Evolutionary conservation across 1,284 basidiomycete species (phyloP).

Genomic region (Moniliella sp.): DNA sequence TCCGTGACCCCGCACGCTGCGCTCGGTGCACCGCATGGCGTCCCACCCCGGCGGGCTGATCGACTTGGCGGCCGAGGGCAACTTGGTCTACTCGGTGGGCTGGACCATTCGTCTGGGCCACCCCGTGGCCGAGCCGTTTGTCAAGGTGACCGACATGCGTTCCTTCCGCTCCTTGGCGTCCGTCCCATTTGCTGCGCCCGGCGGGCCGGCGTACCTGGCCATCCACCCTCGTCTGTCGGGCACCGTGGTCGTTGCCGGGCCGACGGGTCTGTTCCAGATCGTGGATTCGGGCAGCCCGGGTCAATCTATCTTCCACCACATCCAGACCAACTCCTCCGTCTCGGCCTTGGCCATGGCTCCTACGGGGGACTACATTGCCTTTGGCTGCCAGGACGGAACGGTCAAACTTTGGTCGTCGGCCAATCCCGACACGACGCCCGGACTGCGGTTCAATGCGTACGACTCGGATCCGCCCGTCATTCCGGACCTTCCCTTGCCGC

Average conservation of each 20-base stretch:
- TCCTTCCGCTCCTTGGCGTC: slow-evolving; percentile 58
- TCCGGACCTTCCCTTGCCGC: slow-evolving; percentile 52
- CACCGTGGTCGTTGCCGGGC: slow-evolving; percentile 57
- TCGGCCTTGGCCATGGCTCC: slow-evolving; percentile 63
- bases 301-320: slow-evolving; percentile 50
- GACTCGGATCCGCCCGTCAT: slow-evolving; percentile 62
- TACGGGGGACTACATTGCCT: slow-evolving; percentile 69
- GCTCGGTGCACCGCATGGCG: slow-evolving; percentile 20
- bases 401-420: slow-evolving; percentile 65
- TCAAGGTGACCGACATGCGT: slow-evolving; percentile 76
- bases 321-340: slow-evolving; percentile 47
- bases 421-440: slow-evolving; percentile 22
- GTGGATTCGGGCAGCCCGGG: slow-evolving; percentile 57
- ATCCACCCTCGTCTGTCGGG: slow-evolving; percentile 58
- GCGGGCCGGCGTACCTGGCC: slow-evolving; percentile 66
- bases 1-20: slow-evolving; percentile 25
- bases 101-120: slow-evolving; percentile 46
- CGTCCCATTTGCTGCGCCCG: slow-evolving; percentile 52
- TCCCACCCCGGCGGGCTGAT: slow-evolving; percentile 32
- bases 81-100: slow-evolving; percentile 26
- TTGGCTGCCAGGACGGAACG: slow-evolving; percentile 67
- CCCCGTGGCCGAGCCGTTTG: slow-evolving; percentile 68
- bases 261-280: slow-evolving; percentile 67
- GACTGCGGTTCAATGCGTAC: slow-evolving; percentile 55
- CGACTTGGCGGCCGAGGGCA: slow-evolving; percentile 27